A percentile compares a stretch with the other conserved stretches of the same genome.
phyloP scores from a whole-genome alignment of 768 basidiomycete species.

The Lactarius psammicola region DNA sequence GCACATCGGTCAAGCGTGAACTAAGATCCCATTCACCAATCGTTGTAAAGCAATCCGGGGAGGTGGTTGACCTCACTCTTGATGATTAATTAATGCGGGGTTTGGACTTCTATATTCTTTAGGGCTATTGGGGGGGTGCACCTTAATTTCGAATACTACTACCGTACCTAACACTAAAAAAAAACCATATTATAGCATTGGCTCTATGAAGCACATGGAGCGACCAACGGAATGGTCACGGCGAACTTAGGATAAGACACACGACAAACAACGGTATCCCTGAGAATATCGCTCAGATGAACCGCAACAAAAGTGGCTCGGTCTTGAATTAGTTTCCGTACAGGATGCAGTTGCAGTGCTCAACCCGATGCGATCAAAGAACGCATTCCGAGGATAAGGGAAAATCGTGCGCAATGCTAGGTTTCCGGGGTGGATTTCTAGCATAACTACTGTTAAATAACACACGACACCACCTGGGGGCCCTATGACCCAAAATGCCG shows the following conservation, averaged over 20 bases:
- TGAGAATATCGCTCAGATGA: neutral
- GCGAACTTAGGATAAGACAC: too few species aligned
- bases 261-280: too few species aligned
- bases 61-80: constrained; percentile 18
- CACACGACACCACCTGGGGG: too few species aligned
- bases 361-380: neutral
- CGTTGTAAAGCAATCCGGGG: constrained; percentile 3
- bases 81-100: constrained; percentile 8
- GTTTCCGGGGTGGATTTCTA: too few species aligned
- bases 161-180: neutral
- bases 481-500: too few species aligned
- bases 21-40: constrained; percentile 12
- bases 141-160: neutral
- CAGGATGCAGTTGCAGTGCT: neutral
- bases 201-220: neutral
- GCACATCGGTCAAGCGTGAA: constrained; percentile 13
- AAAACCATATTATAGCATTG: neutral
- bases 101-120: neutral
- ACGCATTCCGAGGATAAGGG: neutral
- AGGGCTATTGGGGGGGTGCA: neutral
- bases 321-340: neutral
- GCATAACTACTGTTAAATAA: too few species aligned
- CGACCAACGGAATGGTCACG: too few species aligned
- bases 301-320: too few species aligned
- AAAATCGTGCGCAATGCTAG: too few species aligned